These are phyloP conservation scores for Aspergillus brasiliensis DNA, from an alignment of 2,329 filamentous ascomycete species.

Conservation along the genomic window DNA sequence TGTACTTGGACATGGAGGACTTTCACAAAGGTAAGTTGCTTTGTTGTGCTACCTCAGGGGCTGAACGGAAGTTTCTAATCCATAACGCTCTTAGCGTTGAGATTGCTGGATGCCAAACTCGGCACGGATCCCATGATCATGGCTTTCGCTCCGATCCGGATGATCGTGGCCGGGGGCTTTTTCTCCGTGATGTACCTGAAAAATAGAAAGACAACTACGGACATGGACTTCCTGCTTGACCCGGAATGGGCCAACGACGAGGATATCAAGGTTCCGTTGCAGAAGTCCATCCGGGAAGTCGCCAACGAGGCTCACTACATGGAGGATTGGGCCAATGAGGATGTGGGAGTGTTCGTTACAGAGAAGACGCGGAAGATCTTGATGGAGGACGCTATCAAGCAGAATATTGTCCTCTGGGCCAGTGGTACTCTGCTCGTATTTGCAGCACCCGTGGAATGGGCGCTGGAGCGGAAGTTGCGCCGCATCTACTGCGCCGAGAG, in stretches of 20 bases:
- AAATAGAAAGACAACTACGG: slow-evolving; percentile 11
- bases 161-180: slow-evolving; percentile 14
- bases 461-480: slow-evolving; percentile 36
- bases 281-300: slow-evolving; percentile 9
- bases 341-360: slow-evolving; percentile 13
- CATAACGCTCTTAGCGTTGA: neutral
- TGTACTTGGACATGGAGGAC: slow-evolving; percentile 6
- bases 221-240: slow-evolving; percentile 15
- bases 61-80: neutral
- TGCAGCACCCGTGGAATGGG: slow-evolving; percentile 37
- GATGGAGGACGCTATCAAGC: slow-evolving; percentile 5
- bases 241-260: slow-evolving; percentile 11
- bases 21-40: slow-evolving; percentile 6
- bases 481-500: slow-evolving; percentile 28
- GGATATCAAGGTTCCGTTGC: slow-evolving; percentile 12
- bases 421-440: slow-evolving; percentile 28
- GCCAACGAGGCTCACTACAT: slow-evolving; percentile 3
- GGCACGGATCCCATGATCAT: neutral
- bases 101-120: slow-evolving; percentile 5
- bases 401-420: slow-evolving; percentile 7
- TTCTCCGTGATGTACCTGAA: slow-evolving; percentile 15
- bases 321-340: slow-evolving; percentile 15
- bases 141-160: slow-evolving; percentile 14
- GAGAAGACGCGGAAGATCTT: slow-evolving; percentile 8
- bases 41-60: neutral